Evolutionary conservation across 2,329 filamentous ascomycete genomes (phyloP).

Genomic region (Cytospora piceicola): DNA sequence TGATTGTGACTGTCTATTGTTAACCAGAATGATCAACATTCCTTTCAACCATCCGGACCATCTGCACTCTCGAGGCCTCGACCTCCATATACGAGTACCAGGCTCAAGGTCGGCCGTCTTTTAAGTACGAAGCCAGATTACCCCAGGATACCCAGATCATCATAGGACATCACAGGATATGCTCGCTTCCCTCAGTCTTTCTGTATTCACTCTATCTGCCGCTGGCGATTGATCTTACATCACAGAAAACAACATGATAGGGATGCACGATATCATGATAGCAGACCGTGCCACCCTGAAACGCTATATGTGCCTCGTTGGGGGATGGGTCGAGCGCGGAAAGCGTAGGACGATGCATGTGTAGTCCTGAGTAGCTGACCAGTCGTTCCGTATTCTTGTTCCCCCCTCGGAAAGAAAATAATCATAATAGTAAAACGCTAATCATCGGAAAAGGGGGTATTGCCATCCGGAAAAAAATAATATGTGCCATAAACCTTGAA

Average conservation of each 20-base stretch:
- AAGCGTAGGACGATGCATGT: not conserved
- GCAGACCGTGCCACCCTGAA: not conserved
- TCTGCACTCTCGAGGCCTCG: too few relatives aligned
- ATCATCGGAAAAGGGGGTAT: constrained; percentile 1
- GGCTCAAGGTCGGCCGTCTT: too few relatives aligned
- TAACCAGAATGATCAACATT: too few relatives aligned
- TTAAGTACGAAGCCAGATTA: too few relatives aligned
- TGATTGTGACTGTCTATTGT: too few relatives aligned
- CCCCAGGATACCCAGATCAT: too few relatives aligned
- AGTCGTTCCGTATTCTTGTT: not conserved
- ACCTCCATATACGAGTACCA: too few relatives aligned
- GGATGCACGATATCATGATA: not conserved
- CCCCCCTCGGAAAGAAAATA: not conserved
- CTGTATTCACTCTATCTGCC: not conserved
- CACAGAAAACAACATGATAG: not conserved
- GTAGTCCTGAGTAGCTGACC: not conserved
- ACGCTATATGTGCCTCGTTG: not conserved
- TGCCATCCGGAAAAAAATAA: constrained; percentile 10
- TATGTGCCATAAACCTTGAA: constrained; percentile 10
- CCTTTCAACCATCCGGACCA: too few relatives aligned
- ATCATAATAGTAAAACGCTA: constrained; percentile 4
- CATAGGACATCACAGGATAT: not conserved
- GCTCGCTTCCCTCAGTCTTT: not conserved
- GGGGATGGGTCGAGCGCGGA: not conserved
- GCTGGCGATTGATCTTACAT: not conserved